Evolutionary conservation across 202 grass and related monocot species (phyloP).

Genomic region (Carex arenaria): DNA sequence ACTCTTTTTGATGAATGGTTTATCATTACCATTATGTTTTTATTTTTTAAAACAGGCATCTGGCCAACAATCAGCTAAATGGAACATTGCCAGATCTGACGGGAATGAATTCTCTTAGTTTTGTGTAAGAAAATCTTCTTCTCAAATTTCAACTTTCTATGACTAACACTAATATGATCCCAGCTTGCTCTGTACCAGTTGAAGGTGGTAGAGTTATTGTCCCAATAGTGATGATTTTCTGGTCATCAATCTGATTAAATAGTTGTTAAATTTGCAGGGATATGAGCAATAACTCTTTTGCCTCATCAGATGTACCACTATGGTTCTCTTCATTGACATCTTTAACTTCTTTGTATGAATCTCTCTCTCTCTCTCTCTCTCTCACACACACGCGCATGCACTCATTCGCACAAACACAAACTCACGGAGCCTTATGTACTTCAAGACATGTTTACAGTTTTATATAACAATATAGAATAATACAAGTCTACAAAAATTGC

Average conservation of each 20-base stretch:
- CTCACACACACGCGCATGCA: not conserved
- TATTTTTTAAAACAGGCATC: constrained; percentile 43
- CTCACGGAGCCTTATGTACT: not conserved
- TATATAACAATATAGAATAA: constrained; percentile 17
- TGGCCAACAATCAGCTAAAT: constrained; percentile 50
- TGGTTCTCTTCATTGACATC: constrained; percentile 61
- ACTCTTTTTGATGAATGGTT: constrained; percentile 1
- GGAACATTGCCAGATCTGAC: constrained; percentile 60
- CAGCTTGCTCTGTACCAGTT: not conserved
- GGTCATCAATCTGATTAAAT: not conserved
- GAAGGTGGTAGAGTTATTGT: not conserved
- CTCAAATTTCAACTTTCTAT: not conserved
- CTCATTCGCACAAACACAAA: not conserved
- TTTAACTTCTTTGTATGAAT: constrained; percentile 63
- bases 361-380: not conserved
- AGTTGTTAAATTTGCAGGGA: constrained; percentile 37
- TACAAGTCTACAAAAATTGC: constrained; percentile 10
- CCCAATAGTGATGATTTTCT: not conserved
- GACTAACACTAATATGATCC: not conserved
- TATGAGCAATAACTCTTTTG: constrained; percentile 88
- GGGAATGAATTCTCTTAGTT: constrained; percentile 63
- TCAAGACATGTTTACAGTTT: not conserved
- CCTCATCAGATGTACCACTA: constrained; percentile 48
- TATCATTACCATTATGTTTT: not conserved
- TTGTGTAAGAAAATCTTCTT: constrained; percentile 57